phyloP scores from a whole-genome alignment of 768 basidiomycete species.

The Tubosaeta sp. region DNA sequence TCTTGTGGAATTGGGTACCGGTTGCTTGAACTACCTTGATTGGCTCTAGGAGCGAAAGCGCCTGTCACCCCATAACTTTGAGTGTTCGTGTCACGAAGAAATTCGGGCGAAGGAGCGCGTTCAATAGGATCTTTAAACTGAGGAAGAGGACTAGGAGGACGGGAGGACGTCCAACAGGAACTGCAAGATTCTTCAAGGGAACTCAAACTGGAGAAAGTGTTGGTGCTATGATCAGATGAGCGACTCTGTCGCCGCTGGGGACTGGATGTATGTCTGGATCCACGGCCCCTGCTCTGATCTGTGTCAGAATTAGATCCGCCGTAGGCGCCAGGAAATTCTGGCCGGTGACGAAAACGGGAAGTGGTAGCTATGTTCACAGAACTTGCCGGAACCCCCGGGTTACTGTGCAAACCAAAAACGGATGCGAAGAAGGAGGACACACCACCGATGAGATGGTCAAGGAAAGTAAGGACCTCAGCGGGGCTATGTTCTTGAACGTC shows the following conservation, averaged over 20 bases:
- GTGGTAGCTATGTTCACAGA: not conserved
- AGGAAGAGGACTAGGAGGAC: constrained; percentile 19
- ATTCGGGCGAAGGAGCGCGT: constrained; percentile 34
- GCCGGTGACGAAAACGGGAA: not conserved
- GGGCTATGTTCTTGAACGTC: not conserved
- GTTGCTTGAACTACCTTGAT: not conserved
- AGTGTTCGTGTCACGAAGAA: not conserved
- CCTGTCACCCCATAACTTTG: not conserved
- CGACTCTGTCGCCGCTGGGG: constrained; percentile 3
- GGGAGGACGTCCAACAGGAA: constrained; percentile 31
- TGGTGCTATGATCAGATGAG: constrained; percentile 27
- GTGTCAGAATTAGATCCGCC: constrained; percentile 13
- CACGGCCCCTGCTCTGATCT: constrained; percentile 4
- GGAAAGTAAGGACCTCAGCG: constrained; percentile 3
- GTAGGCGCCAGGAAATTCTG: constrained; percentile 20
- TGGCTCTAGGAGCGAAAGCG: not conserved
- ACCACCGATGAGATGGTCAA: constrained; percentile 18
- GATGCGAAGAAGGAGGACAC: constrained; percentile 16
- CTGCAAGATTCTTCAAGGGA: constrained; percentile 40
- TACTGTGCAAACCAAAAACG: constrained; percentile 9
- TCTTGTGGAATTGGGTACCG: constrained; percentile 16
- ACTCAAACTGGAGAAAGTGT: constrained; percentile 46
- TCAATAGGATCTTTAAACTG: constrained; percentile 24
- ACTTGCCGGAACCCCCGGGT: not conserved
- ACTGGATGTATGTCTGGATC: not conserved